Evolutionary conservation across 108 stramenopile species (phyloP), one percentile per base, ranked within the genome.

Genomic region (Skeletonema menzelii): DNA sequence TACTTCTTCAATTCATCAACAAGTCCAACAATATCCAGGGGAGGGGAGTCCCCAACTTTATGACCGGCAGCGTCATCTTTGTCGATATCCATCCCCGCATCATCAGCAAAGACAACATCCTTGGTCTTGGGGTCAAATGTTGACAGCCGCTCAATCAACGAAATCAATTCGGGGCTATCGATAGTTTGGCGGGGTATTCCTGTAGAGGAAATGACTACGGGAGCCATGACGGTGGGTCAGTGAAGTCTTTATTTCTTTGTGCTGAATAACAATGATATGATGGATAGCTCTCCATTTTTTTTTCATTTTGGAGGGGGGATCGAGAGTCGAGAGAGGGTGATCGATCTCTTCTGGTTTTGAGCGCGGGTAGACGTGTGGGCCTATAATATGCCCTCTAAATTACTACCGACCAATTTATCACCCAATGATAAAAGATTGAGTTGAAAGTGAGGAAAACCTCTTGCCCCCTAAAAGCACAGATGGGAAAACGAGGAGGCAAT

Each of bases 121-220:
- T 28, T 35, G 59, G 11, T 34, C 26, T 17, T 60, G 8, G 20
- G 56, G 34, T 73, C 59, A 57, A 87, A 62, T 10, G 31, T 59
- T n/a, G 80, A 69, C 63, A 92, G 65, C 3, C 67, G 42, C 12
- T 74, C 56, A 28, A 80, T 40, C 14, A 92, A 67, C 19, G 71
- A 55, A 27, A 66, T 34, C 7, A 92, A 77, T 49, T 80, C 63
- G 31, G 72, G 77, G 69, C 89, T 87, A 49, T 89, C 88, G 65
- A 92, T 86, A 46, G 77, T 87, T 55, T 92, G 91, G 10, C 86
- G 78, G 60, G 85, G 70, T 10, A 90, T 70, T 46, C 91, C 88
- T 0, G 79, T 59, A 17, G 82, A 64, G 28, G 83, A 70, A 26
- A 83, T 53, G 10, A 76, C 74, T 20, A 92, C 80, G 44, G 91